A percentile compares a stretch with the other conserved stretches of the same genome.
Evolutionary conservation across 2,329 filamentous ascomycete genomes (phyloP).

Genomic region (Fusarium beomiforme): DNA sequence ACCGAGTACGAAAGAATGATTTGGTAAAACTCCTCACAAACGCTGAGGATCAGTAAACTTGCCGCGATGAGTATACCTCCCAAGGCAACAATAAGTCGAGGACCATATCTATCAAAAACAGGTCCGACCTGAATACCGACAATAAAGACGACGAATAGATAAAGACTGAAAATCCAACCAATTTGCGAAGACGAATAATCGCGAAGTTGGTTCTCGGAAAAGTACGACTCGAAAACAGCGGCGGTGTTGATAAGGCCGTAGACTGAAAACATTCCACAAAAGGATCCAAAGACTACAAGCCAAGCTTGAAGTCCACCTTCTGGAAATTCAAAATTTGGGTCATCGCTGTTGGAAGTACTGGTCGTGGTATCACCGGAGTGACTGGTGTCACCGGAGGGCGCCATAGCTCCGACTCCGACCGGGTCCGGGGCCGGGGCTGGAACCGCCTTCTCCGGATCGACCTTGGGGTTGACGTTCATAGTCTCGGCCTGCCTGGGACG

Average conservation of each 20-base stretch:
- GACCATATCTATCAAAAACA: constrained; percentile 81
- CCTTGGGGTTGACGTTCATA: constrained; percentile 3
- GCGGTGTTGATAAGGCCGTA: constrained; percentile 73
- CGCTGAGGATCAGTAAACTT: constrained; percentile 73
- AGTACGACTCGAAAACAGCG: constrained; percentile 74
- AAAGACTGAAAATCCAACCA: constrained; percentile 89
- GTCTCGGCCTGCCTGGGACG: constrained; percentile 9
- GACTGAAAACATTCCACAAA: constrained; percentile 70
- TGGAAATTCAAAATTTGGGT: constrained; percentile 17
- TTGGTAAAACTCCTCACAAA: constrained; percentile 78
- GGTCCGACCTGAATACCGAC: constrained; percentile 85
- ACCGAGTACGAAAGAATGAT: constrained; percentile 83
- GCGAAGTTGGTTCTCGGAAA: constrained; percentile 76
- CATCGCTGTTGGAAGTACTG: not conserved
- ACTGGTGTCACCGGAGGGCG: not conserved
- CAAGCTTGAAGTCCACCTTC: constrained; percentile 76
- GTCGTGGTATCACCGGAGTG: not conserved
- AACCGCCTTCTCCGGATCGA: not conserved
- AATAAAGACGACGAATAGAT: constrained; percentile 84
- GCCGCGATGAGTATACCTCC: constrained; percentile 71
- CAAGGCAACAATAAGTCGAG: constrained; percentile 70
- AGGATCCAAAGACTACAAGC: constrained; percentile 76
- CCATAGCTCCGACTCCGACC: constrained; percentile 20
- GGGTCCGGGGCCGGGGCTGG: constrained; percentile 9
- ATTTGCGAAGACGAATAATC: constrained; percentile 73